Base-by-base conservation (phyloP, 805 yeast genomes). In the Kodamaea restingae region DNA sequence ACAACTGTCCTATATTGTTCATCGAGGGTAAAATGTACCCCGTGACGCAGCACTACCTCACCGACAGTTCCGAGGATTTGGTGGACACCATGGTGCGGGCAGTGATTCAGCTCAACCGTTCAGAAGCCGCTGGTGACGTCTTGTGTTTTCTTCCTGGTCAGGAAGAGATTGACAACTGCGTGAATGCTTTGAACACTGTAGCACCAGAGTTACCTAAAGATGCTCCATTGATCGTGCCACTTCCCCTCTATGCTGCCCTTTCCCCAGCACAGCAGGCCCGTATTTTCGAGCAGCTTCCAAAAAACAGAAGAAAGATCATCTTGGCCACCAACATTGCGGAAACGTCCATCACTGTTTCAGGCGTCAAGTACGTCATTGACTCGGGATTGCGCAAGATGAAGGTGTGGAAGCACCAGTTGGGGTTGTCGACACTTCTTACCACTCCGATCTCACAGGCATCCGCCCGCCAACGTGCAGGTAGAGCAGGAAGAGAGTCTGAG, bases 241-340 rank as follows among this genome's bases (percentile, higher is more conserved):
- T 85, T 34, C 98, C 98, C 10, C 71, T 93, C 32, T 93, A 93
- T 60, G 98, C 99, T 0, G 95, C 98, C 0, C 72, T 93, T 37
- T 84, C 97, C 1, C 95, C 96, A 11, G 69, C 71, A 3, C 83
- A 81, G 46, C 99, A 93, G 57, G 76, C 81, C 54, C 71, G 74
- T 47, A 91, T 88, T n/a, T 93, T 93, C 50, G 69, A 74, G 15
- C 76, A 78, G 15, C 61, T 84, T 1, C 75, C 80, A 22, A 63
- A 73, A n/a, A 71, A 81, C 51, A 77, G 77, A 52, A 75, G 98
- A 48, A 93, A 93, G 57, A 81, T 93, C 30, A 85, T 93, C 20
- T 63, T 93, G 42, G 88, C 98, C 6, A 93, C 99, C 1, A 93
- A 93, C 57, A 88, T 93, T 50, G 98, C 99, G 0, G 99, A 93